Conservation (phyloP, 495 filamentous ascomycete species). For the Halenospora varia region DNA sequence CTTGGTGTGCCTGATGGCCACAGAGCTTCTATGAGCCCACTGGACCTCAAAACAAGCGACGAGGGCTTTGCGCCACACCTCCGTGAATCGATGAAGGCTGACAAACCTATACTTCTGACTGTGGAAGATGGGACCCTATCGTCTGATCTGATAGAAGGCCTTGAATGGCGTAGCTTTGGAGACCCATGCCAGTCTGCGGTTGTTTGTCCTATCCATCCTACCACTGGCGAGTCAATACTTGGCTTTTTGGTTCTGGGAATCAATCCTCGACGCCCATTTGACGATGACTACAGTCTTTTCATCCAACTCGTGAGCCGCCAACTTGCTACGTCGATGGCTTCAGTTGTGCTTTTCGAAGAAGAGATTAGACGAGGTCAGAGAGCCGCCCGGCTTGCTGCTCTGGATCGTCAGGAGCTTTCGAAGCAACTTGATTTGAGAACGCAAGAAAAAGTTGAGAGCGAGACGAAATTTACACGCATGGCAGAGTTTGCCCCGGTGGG, state of each 20-base stretch:
- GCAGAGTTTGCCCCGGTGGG: constrained; percentile 69
- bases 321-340: constrained; percentile 65
- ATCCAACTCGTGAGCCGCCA: constrained; percentile 65
- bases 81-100: constrained; percentile 60
- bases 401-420: constrained; percentile 62
- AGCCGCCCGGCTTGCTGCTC: constrained; percentile 60
- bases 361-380: constrained; percentile 64
- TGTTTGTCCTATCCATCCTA: constrained; percentile 66
- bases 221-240: constrained; percentile 54
- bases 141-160: constrained; percentile 49
- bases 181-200: constrained; percentile 62
- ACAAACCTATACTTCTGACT: constrained; percentile 54
- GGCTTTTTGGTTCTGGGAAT: constrained; percentile 67
- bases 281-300: constrained; percentile 67
- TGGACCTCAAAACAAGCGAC: constrained; percentile 56
- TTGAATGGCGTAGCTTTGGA: constrained; percentile 61
- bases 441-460: constrained; percentile 63
- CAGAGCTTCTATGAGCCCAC: constrained; percentile 41
- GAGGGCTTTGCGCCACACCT: constrained; percentile 64
- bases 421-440: constrained; percentile 62
- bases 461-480: constrained; percentile 71
- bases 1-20: constrained; percentile 61
- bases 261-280: constrained; percentile 65
- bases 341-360: constrained; percentile 68
- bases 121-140: constrained; percentile 46